Percentiles rank a stretch among this genome's conserved stretches.
These are phyloP conservation scores for Cairneyella variabilis DNA, from an alignment of 495 filamentous ascomycete genomes.

Conservation along the genomic window DNA sequence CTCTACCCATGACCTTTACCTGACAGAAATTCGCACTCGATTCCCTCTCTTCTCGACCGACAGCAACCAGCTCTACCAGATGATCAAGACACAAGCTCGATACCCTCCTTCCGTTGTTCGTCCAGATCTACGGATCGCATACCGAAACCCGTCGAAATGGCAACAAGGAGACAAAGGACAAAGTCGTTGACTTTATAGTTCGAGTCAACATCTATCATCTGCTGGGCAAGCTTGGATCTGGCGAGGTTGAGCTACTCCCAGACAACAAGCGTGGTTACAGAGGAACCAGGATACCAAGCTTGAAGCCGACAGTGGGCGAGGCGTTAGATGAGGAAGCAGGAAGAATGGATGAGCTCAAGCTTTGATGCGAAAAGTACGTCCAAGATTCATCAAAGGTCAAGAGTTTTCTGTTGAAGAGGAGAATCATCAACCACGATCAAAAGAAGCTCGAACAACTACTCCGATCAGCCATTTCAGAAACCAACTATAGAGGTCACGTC, in stretches of 20 bases:
- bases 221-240: conserved; percentile 25
- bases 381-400: conserved; percentile 45
- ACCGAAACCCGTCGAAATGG: conserved; percentile 37
- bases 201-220: conserved; percentile 45
- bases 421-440: conserved; percentile 48
- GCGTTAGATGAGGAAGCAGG: conserved; percentile 4
- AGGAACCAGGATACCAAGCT: conserved; percentile 14
- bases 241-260: conserved; percentile 5
- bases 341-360: conserved; percentile 35
- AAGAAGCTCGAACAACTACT: conserved; percentile 40
- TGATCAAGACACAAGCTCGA: conserved; percentile 37
- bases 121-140: conserved; percentile 48
- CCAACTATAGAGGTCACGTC: conserved; percentile 57
- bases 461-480: conserved; percentile 43
- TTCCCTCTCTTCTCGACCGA: conserved; percentile 25
- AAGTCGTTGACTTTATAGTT: conserved; percentile 49
- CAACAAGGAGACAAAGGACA: conserved; percentile 39
- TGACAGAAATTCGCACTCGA: conserved; percentile 15
- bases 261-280: conserved; percentile 19
- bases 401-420: conserved; percentile 46
- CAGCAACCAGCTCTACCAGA: conserved; percentile 36
- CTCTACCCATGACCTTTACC: conserved; percentile 10
- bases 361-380: conserved; percentile 56
- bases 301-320: conserved; percentile 12
- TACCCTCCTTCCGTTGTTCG: conserved; percentile 42